Conservation (phyloP, 1,284 basidiomycete genomes). For the Apiotrichum veenhuisii region DNA sequence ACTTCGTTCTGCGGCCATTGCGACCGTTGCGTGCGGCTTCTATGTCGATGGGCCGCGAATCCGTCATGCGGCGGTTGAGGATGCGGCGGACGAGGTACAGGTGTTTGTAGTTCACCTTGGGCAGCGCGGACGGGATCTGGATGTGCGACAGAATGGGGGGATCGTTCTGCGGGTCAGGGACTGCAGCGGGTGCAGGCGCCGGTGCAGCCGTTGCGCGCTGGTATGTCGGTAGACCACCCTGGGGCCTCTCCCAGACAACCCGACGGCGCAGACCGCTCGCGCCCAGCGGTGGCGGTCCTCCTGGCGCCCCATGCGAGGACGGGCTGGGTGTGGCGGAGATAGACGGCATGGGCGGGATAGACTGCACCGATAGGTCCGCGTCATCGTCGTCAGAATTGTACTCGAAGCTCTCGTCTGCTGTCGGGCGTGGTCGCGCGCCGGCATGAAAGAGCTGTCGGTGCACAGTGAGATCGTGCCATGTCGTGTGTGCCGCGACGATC, state of each 20-base stretch:
- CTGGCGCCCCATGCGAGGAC: background rate
- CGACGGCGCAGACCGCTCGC: background rate
- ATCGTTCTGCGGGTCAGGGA: conserved; percentile 1
- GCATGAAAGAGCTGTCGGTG: conserved; percentile 31
- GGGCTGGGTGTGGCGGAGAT: background rate
- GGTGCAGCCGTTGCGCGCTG: conserved; percentile 10
- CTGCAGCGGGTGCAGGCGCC: background rate
- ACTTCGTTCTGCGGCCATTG: background rate
- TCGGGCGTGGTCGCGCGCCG: background rate
- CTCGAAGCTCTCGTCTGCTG: conserved; percentile 26
- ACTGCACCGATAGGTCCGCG: background rate
- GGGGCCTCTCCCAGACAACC: conserved; percentile 15
- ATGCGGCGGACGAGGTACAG: conserved; percentile 40
- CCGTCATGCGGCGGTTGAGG: conserved; percentile 31
- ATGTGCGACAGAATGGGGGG: conserved; percentile 34
- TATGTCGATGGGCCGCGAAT: conserved; percentile 14
- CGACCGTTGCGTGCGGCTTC: background rate
- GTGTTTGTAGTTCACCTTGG: conserved; percentile 47
- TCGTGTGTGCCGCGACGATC: conserved; percentile 29
- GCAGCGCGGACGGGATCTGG: conserved; percentile 31
- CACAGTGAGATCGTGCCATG: conserved; percentile 42
- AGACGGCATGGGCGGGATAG: conserved; percentile 4
- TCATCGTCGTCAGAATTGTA: conserved; percentile 19
- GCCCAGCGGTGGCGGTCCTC: background rate
- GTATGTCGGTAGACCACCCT: conserved; percentile 16